Base-by-base conservation (phyloP, 1,139 yeast genomes). In the Nadsonia starkeyi-henricii region DNA sequence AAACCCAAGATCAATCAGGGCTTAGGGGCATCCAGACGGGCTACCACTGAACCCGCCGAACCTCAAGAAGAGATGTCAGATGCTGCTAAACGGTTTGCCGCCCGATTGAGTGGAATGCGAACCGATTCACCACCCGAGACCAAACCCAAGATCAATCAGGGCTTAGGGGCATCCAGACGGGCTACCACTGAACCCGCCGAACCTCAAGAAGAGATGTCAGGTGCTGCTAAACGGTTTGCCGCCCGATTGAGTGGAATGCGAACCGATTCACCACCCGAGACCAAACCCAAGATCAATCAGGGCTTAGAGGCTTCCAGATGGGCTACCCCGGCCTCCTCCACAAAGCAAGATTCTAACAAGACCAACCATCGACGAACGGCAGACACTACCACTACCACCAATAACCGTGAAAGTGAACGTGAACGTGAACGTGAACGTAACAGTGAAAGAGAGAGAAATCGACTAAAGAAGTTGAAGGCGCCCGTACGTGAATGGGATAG, bases 401-500 rank as follows among this genome's bases (percentile, higher is more conserved):
- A n/a, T n/a, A n/a, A n/a, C n/a, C n/a, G n/a, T n/a, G n/a, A n/a
- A n/a, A n/a, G n/a, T n/a, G n/a, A n/a, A n/a, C n/a, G n/a, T n/a
- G n/a, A n/a, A n/a, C n/a, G n/a, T n/a, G n/a, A n/a, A n/a, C n/a
- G n/a, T n/a, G n/a, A n/a, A n/a, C 46, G 43, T 30, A 44, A 47
- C 1, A 37, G 23, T 13, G 47, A 47, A 33, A 30, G 53, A 41
- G 53, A 51, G 37, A 41, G 41, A 17, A 39, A 43, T 19, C 39
- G 49, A 15, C 48, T 19, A 39, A 50, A 48, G 37, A 51, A 51
- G 41, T 42, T 51, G n/a, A 43, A 39, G 33, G 44, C 49, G 15
- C 45, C 44, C 17, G 23, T 21, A 20, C 41, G 46, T 20, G 53
- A 50, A 26, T 51, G 53, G 53, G 46, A 50, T 23, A 36, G 43